phyloP scores from a whole-genome alignment of 441 rosid genomes.

The Mallotus japonicus region DNA sequence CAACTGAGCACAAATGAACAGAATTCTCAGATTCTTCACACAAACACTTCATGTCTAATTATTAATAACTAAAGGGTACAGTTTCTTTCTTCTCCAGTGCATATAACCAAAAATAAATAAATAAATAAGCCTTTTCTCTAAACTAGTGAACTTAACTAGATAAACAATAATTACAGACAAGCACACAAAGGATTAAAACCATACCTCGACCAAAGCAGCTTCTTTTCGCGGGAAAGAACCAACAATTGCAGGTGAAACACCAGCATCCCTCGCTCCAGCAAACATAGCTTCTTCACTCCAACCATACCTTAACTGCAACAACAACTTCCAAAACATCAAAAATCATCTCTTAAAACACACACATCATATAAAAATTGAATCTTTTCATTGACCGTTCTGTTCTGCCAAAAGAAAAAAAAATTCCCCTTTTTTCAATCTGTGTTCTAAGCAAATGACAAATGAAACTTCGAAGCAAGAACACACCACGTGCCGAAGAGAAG shows the following conservation, averaged over 20 bases:
- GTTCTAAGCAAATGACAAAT: no score
- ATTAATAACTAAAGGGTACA: background rate
- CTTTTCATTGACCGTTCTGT: background rate
- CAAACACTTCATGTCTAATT: background rate
- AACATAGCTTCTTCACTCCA: conserved; percentile 87
- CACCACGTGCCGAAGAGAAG: conserved; percentile 84
- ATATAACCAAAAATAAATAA: background rate
- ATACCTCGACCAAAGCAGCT: conserved; percentile 84
- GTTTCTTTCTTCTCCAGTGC: background rate
- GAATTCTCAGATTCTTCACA: background rate
- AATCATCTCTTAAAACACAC: background rate
- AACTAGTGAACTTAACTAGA: background rate
- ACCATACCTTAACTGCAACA: conserved; percentile 56
- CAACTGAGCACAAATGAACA: background rate
- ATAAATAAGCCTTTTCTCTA: background rate
- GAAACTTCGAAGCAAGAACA: background rate
- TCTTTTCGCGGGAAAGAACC: conserved; percentile 83
- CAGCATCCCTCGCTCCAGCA: conserved; percentile 85
- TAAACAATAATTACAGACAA: background rate
- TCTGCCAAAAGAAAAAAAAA: no score
- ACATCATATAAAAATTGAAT: background rate
- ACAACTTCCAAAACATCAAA: background rate
- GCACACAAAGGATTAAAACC: background rate
- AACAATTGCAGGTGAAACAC: conserved; percentile 74
- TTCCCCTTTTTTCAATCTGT: no score